Percentiles rank a stretch among this genome's conserved stretches.
These are phyloP conservation scores for Xanthoconium separans DNA, from an alignment of 1,284 basidiomycete genomes.

Conservation along the genomic window DNA sequence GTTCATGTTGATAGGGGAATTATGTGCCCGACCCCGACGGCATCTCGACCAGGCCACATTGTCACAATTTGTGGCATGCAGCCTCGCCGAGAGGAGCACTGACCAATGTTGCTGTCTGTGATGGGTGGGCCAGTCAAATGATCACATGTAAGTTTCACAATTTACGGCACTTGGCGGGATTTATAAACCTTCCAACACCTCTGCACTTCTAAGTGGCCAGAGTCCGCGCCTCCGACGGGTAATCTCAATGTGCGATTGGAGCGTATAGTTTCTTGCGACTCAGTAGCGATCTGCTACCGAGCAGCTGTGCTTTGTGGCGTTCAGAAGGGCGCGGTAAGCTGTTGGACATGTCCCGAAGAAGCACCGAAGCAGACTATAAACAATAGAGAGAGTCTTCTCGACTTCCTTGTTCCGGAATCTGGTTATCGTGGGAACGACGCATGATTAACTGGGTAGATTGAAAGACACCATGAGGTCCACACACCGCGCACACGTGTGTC, in stretches of 20 bases:
- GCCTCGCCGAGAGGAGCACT: constrained; percentile 11
- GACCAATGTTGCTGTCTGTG: constrained; percentile 13
- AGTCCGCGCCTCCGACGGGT: not conserved
- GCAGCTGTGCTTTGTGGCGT: constrained; percentile 30
- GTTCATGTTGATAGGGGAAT: constrained; percentile 1
- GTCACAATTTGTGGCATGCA: not conserved
- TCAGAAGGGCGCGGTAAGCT: constrained; percentile 3
- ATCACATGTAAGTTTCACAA: constrained; percentile 2
- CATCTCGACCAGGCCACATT: not conserved
- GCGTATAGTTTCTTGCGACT: not conserved
- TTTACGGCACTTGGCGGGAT: constrained; percentile 23
- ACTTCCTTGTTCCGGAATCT: constrained; percentile 21
- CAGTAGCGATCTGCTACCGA: constrained; percentile 1
- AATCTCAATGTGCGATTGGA: not conserved
- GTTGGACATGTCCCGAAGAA: constrained; percentile 2
- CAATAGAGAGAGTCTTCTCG: constrained; percentile 24
- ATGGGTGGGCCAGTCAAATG: not conserved
- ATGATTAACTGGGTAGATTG: constrained; percentile 14
- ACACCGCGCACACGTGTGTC: constrained; percentile 12
- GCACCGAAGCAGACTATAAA: constrained; percentile 14
- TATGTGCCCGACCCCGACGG: constrained; percentile 2
- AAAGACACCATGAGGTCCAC: constrained; percentile 16
- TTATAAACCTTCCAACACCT: not conserved
- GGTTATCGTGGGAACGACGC: constrained; percentile 15
- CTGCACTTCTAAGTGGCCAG: not conserved